These are phyloP conservation scores for Antarctomyces pellizariae DNA, from an alignment of 495 filamentous ascomycete species.

Conservation along the genomic window DNA sequence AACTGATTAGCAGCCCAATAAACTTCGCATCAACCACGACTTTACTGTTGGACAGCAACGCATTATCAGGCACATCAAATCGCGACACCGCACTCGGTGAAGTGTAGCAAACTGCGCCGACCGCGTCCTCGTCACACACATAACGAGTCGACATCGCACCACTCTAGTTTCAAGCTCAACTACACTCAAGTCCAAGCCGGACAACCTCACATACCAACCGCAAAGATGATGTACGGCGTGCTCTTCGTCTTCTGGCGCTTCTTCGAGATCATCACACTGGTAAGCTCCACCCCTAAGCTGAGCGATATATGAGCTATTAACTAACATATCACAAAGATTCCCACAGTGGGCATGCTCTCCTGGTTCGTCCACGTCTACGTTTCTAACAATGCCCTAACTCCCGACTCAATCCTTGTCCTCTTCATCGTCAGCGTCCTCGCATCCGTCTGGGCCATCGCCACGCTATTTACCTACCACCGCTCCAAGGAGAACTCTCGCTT, in stretches of 20 bases:
- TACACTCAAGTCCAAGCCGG: no score
- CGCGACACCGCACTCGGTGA: no score
- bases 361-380: conserved; percentile 64
- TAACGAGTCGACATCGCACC: no score
- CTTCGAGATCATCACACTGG: conserved; percentile 55
- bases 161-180: no score
- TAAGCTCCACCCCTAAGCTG: conserved; percentile 12
- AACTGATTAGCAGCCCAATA: no score
- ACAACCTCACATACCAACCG: no score
- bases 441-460: conserved; percentile 56
- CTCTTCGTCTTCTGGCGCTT: conserved; percentile 73
- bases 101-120: no score
- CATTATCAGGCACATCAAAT: no score
- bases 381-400: conserved; percentile 46
- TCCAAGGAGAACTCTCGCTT: conserved; percentile 47
- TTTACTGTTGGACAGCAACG: no score
- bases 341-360: conserved; percentile 69
- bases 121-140: no score
- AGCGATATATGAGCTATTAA: conserved; percentile 1
- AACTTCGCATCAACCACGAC: no score
- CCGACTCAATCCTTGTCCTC: conserved; percentile 58
- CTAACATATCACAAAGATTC: conserved; percentile 28
- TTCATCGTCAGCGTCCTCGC: conserved; percentile 77
- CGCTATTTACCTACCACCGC: conserved; percentile 57
- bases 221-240: conserved; percentile 49